Percentiles rank a stretch among this genome's conserved stretches.
phyloP scores from a whole-genome alignment of 768 basidiomycete genomes.

The Boletellus ananas region DNA sequence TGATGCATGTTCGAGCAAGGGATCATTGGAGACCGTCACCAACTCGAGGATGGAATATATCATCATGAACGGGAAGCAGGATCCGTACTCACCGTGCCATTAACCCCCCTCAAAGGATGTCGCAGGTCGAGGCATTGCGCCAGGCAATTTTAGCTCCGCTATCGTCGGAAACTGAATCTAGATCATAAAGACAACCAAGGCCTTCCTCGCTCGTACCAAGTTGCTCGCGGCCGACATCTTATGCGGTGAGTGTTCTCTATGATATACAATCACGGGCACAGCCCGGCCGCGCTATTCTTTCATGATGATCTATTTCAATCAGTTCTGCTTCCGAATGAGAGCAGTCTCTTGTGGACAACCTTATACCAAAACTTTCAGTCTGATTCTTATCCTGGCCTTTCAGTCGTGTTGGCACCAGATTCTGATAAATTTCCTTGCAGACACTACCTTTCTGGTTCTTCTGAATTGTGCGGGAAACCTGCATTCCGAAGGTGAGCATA shows the following conservation, averaged over 20 bases:
- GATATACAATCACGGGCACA: background rate
- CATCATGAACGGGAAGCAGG: constrained; percentile 44
- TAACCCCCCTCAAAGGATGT: background rate
- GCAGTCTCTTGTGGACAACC: constrained; percentile 73
- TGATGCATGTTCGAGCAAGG: constrained; percentile 76
- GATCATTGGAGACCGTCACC: constrained; percentile 70
- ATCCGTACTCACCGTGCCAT: constrained; percentile 32
- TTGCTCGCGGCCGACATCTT: background rate
- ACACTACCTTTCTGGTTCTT: background rate
- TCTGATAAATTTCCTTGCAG: constrained; percentile 9
- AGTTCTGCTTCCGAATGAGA: constrained; percentile 86
- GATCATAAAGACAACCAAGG: background rate
- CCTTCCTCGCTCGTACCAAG: too few species aligned
- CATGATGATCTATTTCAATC: constrained; percentile 52
- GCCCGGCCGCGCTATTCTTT: constrained; percentile 5
- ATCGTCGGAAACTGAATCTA: constrained; percentile 29
- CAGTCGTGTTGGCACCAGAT: background rate
- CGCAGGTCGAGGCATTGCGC: background rate
- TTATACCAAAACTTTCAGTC: constrained; percentile 45
- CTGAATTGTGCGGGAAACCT: constrained; percentile 1
- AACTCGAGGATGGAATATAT: constrained; percentile 70
- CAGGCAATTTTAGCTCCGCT: constrained; percentile 12
- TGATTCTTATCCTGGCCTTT: constrained; percentile 34
- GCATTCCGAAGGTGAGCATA: background rate
- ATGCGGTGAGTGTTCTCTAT: constrained; percentile 13